Evolutionary conservation across 2,329 filamentous ascomycete species (phyloP), one percentile per base, ranked within the genome.

Genomic region (Aspergillus tanneri): DNA sequence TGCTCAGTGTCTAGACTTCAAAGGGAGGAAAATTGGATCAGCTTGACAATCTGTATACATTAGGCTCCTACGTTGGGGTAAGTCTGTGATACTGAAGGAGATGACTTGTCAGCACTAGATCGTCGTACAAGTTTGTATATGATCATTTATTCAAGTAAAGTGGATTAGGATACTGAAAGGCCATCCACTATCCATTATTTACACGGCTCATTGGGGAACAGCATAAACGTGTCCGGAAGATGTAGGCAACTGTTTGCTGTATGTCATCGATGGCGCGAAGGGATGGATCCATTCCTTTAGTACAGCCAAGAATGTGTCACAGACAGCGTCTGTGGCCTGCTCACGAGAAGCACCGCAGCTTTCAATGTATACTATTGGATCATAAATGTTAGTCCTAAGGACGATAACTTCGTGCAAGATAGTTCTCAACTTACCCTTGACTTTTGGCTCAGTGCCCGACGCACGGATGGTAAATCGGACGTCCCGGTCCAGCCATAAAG

Each of bases 371-470:
- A 71, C 71, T 72, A 49, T 28, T 3, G 23, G 2, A 16, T 21
- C n/a, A 52, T n/a, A 54, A 14, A 6, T 18, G 39, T 46, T 52
- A 55, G 30, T 8, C 3, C n/a, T 9, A 19, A 23, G 11, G 22
- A 11, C 9, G 23, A n/a, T 24, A 5, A 35, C 9, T 10, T 19
- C n/a, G 14, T 11, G 2, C 32, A 19, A 9, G 27, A 19, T 16
- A n/a, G n/a, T n/a, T n/a, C n/a, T 11, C 18, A 9, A 18, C 71
- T 61, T 62, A 77, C 75, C 65, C 60, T 86, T 86, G 53, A 86
- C 83, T 71, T 86, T 86, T 0, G 83, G 83, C 64, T 86, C 83
- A 2, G 83, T 86, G 2, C 82, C 82, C 2, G 81, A 84, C 1
- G 77, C 81, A 56, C 82, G 67, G 18, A 83, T 73, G 2, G 82